These are phyloP conservation scores for Dittrichia graveolens DNA, from an alignment of 129 eudicot genomes.

Conservation along the genomic window DNA sequence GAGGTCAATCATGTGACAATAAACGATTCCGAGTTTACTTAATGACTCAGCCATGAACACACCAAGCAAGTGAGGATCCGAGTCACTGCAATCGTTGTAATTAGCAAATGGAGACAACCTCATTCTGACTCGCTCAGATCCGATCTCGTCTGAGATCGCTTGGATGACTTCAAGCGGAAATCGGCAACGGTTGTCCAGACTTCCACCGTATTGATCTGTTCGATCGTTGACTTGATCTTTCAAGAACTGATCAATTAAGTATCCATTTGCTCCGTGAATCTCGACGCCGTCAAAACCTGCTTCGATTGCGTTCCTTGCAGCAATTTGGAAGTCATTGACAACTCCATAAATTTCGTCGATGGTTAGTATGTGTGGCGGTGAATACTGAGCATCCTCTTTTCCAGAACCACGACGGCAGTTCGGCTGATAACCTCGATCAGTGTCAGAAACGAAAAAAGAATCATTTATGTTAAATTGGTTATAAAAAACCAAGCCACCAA, in stretches of 20 bases:
- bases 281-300: constrained; percentile 61
- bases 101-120: constrained; percentile 43
- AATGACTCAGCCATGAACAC: too few species aligned
- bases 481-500: background rate
- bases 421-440: constrained; percentile 45
- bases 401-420: constrained; percentile 36
- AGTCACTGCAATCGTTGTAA: too few species aligned
- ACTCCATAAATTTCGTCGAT: constrained; percentile 41
- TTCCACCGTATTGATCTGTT: constrained; percentile 46
- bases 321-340: constrained; percentile 43
- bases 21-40: too few species aligned
- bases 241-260: constrained; percentile 48
- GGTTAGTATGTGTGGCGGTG: constrained; percentile 49
- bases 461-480: too few species aligned
- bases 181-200: constrained; percentile 41
- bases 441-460: too few species aligned
- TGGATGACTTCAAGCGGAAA: constrained; percentile 41
- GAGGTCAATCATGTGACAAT: constrained; percentile 45
- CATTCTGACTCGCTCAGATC: constrained; percentile 34
- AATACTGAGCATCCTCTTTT: constrained; percentile 19
- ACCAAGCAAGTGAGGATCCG: too few species aligned
- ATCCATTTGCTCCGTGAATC: constrained; percentile 51
- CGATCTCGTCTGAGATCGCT: constrained; percentile 40
- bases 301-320: constrained; percentile 53
- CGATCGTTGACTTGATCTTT: constrained; percentile 50